These are phyloP conservation scores for Raphanus raphanistrum DNA, from an alignment of 345 rosid species.

Conservation along the genomic window DNA sequence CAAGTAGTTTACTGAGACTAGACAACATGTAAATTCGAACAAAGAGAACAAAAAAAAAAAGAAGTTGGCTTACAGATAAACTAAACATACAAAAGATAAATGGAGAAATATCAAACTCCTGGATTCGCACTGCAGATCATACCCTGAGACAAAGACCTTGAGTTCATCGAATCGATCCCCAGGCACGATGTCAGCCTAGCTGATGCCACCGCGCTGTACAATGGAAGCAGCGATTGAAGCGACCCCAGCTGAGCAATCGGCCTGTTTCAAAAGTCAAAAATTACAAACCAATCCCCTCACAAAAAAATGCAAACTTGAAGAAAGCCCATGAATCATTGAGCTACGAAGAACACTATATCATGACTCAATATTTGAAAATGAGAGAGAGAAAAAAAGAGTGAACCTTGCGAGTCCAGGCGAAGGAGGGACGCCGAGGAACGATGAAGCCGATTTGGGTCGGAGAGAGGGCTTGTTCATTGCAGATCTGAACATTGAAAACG, in stretches of 20 bases:
- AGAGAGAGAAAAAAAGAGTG: neutral
- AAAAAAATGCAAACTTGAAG: neutral
- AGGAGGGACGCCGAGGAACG: slow-evolving; percentile 45
- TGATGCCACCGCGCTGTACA: slow-evolving; percentile 75
- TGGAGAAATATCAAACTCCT: slow-evolving; percentile 76
- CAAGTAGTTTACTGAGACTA: neutral
- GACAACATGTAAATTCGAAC: slow-evolving; percentile 8
- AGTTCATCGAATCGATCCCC: slow-evolving; percentile 67
- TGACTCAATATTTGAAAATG: neutral
- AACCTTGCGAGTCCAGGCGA: slow-evolving; percentile 56
- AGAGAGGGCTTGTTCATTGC: slow-evolving; percentile 53
- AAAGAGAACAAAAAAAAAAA: slow-evolving; percentile 2
- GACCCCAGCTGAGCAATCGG: slow-evolving; percentile 61
- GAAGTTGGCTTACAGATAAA: slow-evolving; percentile 65
- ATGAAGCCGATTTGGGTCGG: slow-evolving; percentile 44
- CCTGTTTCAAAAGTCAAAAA: slow-evolving; percentile 45
- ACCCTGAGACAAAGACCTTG: slow-evolving; percentile 98
- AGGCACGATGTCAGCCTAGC: slow-evolving; percentile 91
- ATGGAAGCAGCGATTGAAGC: slow-evolving; percentile 81
- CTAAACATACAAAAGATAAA: slow-evolving; percentile 46
- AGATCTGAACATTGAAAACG: slow-evolving; percentile 55
- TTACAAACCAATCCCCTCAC: neutral
- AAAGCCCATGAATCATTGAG: slow-evolving; percentile 9
- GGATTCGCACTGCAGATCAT: slow-evolving; percentile 94
- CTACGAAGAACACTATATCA: neutral